Evolutionary conservation across 2,329 filamentous ascomycete genomes (phyloP), one percentile per base, ranked within the genome.

Genomic region (Aspergillus unguis): DNA sequence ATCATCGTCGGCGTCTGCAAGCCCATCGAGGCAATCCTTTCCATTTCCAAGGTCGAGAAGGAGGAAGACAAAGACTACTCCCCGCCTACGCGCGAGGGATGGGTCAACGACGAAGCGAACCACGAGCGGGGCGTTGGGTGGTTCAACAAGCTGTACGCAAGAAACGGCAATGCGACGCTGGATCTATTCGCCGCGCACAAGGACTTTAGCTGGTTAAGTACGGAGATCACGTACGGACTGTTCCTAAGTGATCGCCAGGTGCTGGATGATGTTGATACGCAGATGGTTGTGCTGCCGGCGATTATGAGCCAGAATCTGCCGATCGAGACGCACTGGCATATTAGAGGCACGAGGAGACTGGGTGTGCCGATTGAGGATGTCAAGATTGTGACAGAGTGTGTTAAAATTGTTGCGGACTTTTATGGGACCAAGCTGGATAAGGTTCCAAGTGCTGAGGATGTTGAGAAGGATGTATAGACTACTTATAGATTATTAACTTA

Each of bases 201-300:
- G 23, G 69, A 74, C 31, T 90, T 95, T 67, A 77, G 82, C 7
- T 85, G 84, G 64, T 81, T 95, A 72, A 88, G 91, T 70, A 78
- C 89, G 46, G 87, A 87, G 17, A 82, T 87, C 10, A 84, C 82
- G 2, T 95, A 95, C 74, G 75, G 75, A 9, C 60, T 81, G 64
- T 78, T 81, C 46, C 64, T 77, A 43, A 71, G 71, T 10, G 75
- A 77, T 59, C 69, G 74, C 11, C 64, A 67, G 41, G 62, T 73
- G 6, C 54, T 77, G 48, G 64, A 72, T 45, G 65, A 71, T 44
- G 52, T 77, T 2, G 75, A 77, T 60, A 75, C 75, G 6, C 67
- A 77, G 58, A 55, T 76, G 27, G 70, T 77, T 26, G 72, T 74
- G 7, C 60, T 75, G 35, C 66, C 73, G 2, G 68, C 66, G 2